Conservation (phyloP, 495 filamentous ascomycete genomes). For the Melanomma pulvis-pyrius region DNA sequence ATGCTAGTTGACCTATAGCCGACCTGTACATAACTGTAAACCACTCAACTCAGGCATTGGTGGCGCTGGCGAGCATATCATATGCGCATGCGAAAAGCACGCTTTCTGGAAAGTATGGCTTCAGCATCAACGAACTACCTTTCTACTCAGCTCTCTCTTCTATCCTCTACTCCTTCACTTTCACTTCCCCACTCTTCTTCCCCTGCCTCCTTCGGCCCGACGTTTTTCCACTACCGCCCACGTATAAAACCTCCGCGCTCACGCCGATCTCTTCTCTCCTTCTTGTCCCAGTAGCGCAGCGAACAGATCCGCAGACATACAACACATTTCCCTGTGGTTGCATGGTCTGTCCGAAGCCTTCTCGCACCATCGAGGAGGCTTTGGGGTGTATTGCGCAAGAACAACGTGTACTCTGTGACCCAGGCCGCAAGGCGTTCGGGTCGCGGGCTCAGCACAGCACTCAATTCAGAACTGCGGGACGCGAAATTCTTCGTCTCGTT, state of each 20-base stretch:
- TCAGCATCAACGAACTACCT: neutral
- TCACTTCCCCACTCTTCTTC: neutral
- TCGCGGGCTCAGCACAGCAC: neutral
- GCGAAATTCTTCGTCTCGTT: constrained; percentile 17
- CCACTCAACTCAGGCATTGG: constrained; percentile 2
- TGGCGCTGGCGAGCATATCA: neutral
- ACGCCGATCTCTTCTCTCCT: constrained; percentile 5
- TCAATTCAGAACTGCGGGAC: constrained; percentile 28
- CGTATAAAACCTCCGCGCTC: neutral
- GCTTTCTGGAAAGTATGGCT: neutral
- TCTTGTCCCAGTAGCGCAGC: constrained; percentile 20
- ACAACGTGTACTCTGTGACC: neutral
- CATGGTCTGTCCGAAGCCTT: constrained; percentile 5
- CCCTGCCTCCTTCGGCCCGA: neutral
- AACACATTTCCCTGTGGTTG: constrained; percentile 24
- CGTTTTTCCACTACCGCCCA: neutral
- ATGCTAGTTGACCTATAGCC: neutral
- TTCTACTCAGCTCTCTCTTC: neutral
- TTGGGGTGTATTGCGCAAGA: constrained; percentile 21
- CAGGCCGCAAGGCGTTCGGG: neutral
- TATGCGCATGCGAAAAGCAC: neutral
- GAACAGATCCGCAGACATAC: constrained; percentile 30
- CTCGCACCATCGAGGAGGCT: neutral
- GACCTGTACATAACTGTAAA: neutral
- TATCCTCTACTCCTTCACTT: neutral